phyloP scores from a whole-genome alignment of 1,284 basidiomycete genomes.

The Sphaerobolus stellatus region DNA sequence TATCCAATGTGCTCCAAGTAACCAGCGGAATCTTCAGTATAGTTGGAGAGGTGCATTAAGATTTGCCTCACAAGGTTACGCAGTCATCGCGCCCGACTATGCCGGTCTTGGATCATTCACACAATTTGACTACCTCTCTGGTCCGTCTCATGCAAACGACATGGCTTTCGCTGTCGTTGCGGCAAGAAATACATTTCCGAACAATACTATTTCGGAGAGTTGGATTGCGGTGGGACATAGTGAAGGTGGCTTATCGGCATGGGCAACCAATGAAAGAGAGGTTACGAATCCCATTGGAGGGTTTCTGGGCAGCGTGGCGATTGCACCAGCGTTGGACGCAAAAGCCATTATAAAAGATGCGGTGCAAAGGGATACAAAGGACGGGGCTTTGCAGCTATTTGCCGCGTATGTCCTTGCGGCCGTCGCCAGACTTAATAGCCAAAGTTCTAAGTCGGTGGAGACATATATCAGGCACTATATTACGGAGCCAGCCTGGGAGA shows the following conservation, averaged over 20 bases:
- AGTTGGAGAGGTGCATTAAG: conserved; percentile 3
- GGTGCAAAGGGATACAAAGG: background rate
- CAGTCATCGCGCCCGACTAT: conserved; percentile 11
- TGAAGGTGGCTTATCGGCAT: conserved; percentile 10
- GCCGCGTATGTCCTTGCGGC: conserved; percentile 1
- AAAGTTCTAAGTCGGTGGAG: background rate
- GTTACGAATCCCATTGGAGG: conserved; percentile 6
- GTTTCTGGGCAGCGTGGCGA: conserved; percentile 5
- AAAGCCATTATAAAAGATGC: conserved; percentile 2
- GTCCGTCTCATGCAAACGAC: conserved; percentile 8
- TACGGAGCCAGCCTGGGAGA: too few species aligned
- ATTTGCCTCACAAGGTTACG: conserved; percentile 9
- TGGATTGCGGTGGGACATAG: conserved; percentile 10
- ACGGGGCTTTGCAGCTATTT: background rate
- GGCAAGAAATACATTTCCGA: background rate
- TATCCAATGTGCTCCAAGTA: conserved; percentile 11
- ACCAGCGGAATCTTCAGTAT: conserved; percentile 9
- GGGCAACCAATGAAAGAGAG: conserved; percentile 11
- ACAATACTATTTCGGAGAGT: background rate
- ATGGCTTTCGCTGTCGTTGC: background rate
- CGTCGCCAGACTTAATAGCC: background rate
- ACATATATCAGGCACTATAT: too few species aligned
- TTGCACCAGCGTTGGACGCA: conserved; percentile 6
- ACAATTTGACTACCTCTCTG: conserved; percentile 6
- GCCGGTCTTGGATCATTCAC: conserved; percentile 10